phyloP scores from a whole-genome alignment of 179 eudicot genomes.

The Silene noctiflora region DNA sequence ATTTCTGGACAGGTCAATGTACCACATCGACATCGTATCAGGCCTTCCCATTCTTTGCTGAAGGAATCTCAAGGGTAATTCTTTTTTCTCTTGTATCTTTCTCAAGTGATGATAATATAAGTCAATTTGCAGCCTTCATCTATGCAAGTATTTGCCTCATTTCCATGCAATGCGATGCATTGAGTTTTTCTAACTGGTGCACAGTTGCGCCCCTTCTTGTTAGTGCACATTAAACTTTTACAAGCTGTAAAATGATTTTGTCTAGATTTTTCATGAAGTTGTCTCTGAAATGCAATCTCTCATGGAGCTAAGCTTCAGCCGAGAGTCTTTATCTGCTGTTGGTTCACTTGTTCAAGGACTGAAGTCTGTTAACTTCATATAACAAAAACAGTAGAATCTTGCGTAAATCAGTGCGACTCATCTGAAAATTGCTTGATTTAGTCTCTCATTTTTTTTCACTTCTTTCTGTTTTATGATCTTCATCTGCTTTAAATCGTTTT shows the following conservation, averaged over 20 bases:
- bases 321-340: background rate
- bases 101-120: background rate
- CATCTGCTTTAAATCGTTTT: conserved; percentile 14
- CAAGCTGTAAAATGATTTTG: background rate
- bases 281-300: background rate
- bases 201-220: background rate
- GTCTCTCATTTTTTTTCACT: background rate
- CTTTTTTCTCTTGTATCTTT: background rate
- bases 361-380: background rate
- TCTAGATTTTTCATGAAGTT: background rate
- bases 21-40: conserved; percentile 15
- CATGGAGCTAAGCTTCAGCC: background rate
- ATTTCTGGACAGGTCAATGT: conserved; percentile 51
- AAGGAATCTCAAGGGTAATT: conserved; percentile 40
- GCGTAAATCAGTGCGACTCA: background rate
- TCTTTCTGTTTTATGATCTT: background rate
- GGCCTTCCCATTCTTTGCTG: conserved; percentile 18
- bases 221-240: background rate
- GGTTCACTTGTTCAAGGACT: background rate
- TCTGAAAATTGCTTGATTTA: background rate
- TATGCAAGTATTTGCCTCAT: background rate
- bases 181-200: background rate
- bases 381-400: background rate
- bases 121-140: background rate
- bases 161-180: background rate